Conservation (phyloP, 352 stramenopile genomes). For the Pythium phragmiticola region DNA sequence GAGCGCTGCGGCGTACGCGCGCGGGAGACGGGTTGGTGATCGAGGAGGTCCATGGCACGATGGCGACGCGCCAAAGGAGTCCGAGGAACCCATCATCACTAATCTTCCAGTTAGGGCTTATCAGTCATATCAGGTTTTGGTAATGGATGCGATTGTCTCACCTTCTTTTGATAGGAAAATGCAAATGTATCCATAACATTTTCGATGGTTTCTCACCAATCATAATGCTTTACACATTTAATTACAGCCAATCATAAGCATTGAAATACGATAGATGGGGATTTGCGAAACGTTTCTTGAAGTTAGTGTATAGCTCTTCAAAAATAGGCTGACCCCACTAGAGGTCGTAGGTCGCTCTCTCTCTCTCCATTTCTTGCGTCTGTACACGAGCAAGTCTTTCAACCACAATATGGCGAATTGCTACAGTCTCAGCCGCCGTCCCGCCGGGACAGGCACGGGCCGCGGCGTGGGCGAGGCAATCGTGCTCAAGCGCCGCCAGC, state of each 20-base stretch:
- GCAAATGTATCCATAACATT: no score
- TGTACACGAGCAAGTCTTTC: not conserved
- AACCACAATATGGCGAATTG: conserved; percentile 10
- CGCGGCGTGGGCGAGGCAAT: conserved; percentile 67
- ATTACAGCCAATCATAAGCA: not conserved
- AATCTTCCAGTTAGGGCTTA: no score
- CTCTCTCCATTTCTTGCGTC: not conserved
- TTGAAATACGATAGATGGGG: not conserved
- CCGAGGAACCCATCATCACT: no score
- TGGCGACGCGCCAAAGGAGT: no score
- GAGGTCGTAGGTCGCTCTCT: not conserved
- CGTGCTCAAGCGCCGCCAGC: conserved; percentile 70
- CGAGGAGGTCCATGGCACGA: no score
- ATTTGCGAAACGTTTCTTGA: not conserved
- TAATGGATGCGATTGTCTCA: no score
- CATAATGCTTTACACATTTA: not conserved
- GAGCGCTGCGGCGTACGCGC: not conserved
- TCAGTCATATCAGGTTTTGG: no score
- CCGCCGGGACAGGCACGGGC: conserved; percentile 17
- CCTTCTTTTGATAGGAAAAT: no score
- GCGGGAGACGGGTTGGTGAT: no score
- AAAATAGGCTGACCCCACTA: not conserved
- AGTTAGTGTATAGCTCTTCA: not conserved
- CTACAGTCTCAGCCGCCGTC: conserved; percentile 10
- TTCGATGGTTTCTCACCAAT: not conserved